Evolutionary conservation across 2,329 filamentous ascomycete genomes (phyloP).

Genomic region (Penicillium nordicum): DNA sequence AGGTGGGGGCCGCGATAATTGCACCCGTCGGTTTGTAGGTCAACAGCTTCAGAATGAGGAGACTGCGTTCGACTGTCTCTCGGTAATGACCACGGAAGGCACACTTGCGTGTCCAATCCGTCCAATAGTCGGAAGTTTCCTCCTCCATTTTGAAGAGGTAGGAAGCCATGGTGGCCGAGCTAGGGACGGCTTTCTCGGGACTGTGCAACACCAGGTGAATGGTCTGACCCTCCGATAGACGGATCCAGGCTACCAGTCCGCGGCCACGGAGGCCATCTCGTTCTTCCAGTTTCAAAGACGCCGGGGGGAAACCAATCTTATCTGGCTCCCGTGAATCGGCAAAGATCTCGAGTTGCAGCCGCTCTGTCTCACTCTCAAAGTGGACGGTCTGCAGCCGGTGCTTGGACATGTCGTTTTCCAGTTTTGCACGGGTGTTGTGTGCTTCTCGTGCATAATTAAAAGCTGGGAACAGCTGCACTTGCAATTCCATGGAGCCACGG

Average conservation of each 20-base stretch:
- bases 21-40: conserved; percentile 76
- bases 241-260: conserved; percentile 60
- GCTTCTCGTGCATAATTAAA: conserved; percentile 66
- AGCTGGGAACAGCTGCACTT: conserved; percentile 69
- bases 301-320: conserved; percentile 45
- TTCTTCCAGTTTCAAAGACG: conserved; percentile 55
- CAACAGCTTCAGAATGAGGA: conserved; percentile 72
- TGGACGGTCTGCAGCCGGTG: conserved; percentile 58
- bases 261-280: conserved; percentile 56
- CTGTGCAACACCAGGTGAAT: conserved; percentile 67
- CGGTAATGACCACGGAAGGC: conserved; percentile 70
- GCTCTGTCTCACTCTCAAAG: conserved; percentile 58
- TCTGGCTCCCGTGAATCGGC: conserved; percentile 58
- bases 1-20: conserved; percentile 72
- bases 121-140: conserved; percentile 69
- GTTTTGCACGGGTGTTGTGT: conserved; percentile 45
- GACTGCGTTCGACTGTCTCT: conserved; percentile 66
- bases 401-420: conserved; percentile 36
- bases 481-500: conserved; percentile 61
- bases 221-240: conserved; percentile 62
- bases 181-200: conserved; percentile 57
- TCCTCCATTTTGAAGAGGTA: conserved; percentile 63
- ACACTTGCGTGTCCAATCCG: conserved; percentile 67
- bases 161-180: conserved; percentile 55
- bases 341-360: conserved; percentile 65